Percentiles rank a stretch among this genome's conserved stretches.
phyloP scores from a whole-genome alignment of 768 basidiomycete species.

The Pleurotus djamor region DNA sequence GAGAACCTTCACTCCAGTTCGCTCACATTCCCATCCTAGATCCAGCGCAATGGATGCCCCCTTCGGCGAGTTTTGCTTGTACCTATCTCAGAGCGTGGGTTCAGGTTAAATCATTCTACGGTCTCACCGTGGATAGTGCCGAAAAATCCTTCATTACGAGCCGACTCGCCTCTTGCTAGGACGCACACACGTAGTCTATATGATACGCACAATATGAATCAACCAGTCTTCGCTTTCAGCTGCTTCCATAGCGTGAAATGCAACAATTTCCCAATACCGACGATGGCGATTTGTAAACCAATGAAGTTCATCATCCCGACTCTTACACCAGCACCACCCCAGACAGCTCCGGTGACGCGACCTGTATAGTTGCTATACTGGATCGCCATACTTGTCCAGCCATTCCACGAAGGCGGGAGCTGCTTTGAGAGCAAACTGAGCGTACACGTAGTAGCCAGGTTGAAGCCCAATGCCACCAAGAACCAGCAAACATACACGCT shows the following conservation, averaged over 20 bases:
- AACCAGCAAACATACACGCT: slow-evolving; percentile 68
- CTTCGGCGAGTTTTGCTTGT: slow-evolving; percentile 45
- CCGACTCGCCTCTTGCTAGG: slow-evolving; percentile 35
- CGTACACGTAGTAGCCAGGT: slow-evolving; percentile 69
- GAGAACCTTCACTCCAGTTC: not conserved
- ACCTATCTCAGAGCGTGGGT: slow-evolving; percentile 56
- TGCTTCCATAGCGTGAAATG: slow-evolving; percentile 58
- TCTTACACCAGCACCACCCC: slow-evolving; percentile 60
- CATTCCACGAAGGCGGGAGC: slow-evolving; percentile 61
- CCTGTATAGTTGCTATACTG: slow-evolving; percentile 71
- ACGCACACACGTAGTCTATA: not conserved
- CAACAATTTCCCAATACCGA: slow-evolving; percentile 55
- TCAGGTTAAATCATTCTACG: slow-evolving; percentile 48
- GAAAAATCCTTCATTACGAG: slow-evolving; percentile 48
- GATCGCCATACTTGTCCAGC: slow-evolving; percentile 51
- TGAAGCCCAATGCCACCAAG: slow-evolving; percentile 70
- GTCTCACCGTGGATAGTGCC: slow-evolving; percentile 43
- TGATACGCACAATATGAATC: not conserved
- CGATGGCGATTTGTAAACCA: slow-evolving; percentile 57
- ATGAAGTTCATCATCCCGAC: slow-evolving; percentile 63
- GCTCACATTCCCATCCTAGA: slow-evolving; percentile 24
- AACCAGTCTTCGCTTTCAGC: slow-evolving; percentile 66
- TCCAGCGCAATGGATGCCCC: slow-evolving; percentile 49
- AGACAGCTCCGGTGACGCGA: slow-evolving; percentile 63
- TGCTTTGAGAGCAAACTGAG: slow-evolving; percentile 68